phyloP scores from a whole-genome alignment of 2,329 filamentous ascomycete species.

The Alternaria arborescens region DNA sequence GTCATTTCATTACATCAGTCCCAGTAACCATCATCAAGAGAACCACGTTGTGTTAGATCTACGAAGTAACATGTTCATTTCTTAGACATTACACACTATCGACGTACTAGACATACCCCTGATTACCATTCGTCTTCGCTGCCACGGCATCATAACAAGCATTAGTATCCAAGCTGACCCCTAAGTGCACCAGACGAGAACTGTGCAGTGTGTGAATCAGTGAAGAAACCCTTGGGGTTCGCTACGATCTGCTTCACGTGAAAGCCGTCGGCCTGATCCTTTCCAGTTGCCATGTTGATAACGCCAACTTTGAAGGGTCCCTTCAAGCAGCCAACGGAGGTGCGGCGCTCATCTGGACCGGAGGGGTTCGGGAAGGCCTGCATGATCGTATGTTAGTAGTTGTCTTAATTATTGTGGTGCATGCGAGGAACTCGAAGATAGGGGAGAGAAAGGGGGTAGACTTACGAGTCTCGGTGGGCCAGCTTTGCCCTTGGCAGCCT shows the following conservation, averaged over 20 bases:
- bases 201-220: conserved; percentile 61
- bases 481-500: conserved; percentile 56
- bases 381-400: background rate
- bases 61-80: background rate
- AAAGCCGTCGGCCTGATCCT: conserved; percentile 60
- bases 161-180: conserved; percentile 52
- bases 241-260: conserved; percentile 61
- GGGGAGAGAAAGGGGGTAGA: conserved; percentile 21
- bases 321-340: conserved; percentile 38
- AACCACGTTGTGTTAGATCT: background rate
- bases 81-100: conserved; percentile 1
- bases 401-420: too few species aligned
- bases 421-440: background rate
- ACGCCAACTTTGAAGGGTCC: conserved; percentile 38
- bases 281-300: conserved; percentile 46
- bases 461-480: conserved; percentile 61
- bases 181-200: conserved; percentile 62
- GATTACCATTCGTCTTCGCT: background rate
- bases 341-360: conserved; percentile 48
- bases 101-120: background rate
- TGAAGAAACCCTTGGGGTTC: conserved; percentile 62
- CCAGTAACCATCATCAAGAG: background rate
- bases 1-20: background rate
- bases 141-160: background rate
- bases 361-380: conserved; percentile 37